Evolutionary conservation across 805 yeast genomes (phyloP), one percentile per base, ranked within the genome.

Genomic region (Candida gorgasii): DNA sequence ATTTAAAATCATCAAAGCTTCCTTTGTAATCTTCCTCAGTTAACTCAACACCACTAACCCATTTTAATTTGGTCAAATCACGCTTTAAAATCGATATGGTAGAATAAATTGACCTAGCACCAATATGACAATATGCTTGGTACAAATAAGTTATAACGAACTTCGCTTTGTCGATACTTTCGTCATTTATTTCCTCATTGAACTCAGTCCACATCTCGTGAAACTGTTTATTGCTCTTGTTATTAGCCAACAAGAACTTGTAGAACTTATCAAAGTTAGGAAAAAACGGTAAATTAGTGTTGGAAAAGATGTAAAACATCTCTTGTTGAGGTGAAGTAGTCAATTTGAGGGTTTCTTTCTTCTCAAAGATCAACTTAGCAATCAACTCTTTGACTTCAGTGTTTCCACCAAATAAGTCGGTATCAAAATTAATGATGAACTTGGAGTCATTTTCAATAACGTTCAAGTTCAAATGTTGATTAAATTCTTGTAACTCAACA

Each of bases 31-130:
- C 65, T 30, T 52, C 63, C 19, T 57, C 63, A 8, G 54, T 52
- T 18, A 69, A 59, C 13, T 52, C 43, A 19, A 55, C 49, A 2
- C 75, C 75, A 43, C 66, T 57, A 40, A 67, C 49, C 49, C 50
- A 67, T 50, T 63, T 67, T 50, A 70, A 57, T 50, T 70, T 70
- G 38, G 58, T 62, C 29, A 69, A 51, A 45, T 70, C 76, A 43
- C 76, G 60, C 27, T 65, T 56, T 36, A 70, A 50, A 19, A 70
- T 62, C 46, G 69, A 62, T 11, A 70, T 72, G 23, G 68, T 71
- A 1, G 76, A 70, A 50, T 68, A 87, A 32, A 90, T 75, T 0
- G 97, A 90, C 58, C 97, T 77, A 36, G 89, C 84, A 11, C 98
- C 97, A 44, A 89, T 82, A 51, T 82, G 82, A 35, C 92, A 85